These are phyloP conservation scores for Gaeumannomyces sp. DNA, from an alignment of 2,329 filamentous ascomycete species.

Conservation along the genomic window DNA sequence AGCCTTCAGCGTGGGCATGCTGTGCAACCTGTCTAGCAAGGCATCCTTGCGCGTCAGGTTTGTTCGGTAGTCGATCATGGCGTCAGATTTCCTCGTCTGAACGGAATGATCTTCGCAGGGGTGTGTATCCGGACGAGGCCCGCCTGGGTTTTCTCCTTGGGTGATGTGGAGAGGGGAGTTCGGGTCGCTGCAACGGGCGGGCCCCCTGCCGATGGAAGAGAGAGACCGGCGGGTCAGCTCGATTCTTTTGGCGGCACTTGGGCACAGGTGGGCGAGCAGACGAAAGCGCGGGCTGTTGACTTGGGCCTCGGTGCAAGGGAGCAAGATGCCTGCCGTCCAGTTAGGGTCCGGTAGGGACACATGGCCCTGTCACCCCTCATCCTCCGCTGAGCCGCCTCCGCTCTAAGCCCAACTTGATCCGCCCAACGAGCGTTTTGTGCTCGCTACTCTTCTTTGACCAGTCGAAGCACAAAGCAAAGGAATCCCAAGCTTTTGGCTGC, in stretches of 20 bases:
- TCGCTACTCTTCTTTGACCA: slow-evolving; percentile 6
- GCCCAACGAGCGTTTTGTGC: slow-evolving; percentile 13
- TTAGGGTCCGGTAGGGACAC: not conserved
- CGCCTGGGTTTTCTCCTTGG: slow-evolving; percentile 17
- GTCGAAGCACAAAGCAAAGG: not conserved
- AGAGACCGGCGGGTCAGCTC: slow-evolving; percentile 1
- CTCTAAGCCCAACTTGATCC: not conserved
- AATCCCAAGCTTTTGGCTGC: not conserved
- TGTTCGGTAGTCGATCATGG: slow-evolving; percentile 30
- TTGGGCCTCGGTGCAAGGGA: not conserved
- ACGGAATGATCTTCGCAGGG: slow-evolving; percentile 33
- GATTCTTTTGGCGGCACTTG: slow-evolving; percentile 1
- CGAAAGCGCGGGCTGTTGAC: not conserved
- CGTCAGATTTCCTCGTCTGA: slow-evolving; percentile 33
- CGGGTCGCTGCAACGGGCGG: slow-evolving; percentile 1
- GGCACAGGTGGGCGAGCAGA: not conserved
- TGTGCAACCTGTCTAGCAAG: slow-evolving; percentile 20
- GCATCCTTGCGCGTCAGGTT: slow-evolving; percentile 29
- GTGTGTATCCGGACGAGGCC: slow-evolving; percentile 18
- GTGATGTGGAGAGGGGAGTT: slow-evolving; percentile 9
- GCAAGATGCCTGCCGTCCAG: not conserved
- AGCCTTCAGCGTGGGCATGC: slow-evolving; percentile 17
- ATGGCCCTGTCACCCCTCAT: not conserved
- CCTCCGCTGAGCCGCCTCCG: not conserved
- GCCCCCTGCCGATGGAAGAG: not conserved